These are phyloP conservation scores for Podochytrium sp. DNA, from an alignment of 192 early-diverging fungal genomes.

Conservation along the genomic window DNA sequence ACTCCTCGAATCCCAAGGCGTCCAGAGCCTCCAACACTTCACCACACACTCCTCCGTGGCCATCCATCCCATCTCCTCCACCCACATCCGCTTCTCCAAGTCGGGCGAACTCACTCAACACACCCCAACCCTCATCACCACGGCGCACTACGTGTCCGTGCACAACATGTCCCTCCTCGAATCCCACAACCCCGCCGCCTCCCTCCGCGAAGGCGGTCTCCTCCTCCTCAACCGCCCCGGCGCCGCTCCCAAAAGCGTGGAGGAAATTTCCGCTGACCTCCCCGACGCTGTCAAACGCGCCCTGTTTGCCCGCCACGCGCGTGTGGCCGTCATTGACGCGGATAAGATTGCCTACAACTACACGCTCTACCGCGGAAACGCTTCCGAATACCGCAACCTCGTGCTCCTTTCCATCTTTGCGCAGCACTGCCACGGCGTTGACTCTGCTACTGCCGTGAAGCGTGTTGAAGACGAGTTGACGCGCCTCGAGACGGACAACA, in stretches of 20 bases:
- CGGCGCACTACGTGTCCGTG: conserved; percentile 65
- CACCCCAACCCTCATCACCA: conserved; percentile 40
- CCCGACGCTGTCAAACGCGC: conserved; percentile 64
- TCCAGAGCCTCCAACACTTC: conserved; percentile 43
- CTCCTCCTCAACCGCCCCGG: conserved; percentile 62
- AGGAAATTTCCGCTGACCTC: conserved; percentile 71
- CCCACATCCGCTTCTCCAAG: conserved; percentile 61
- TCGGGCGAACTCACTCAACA: conserved; percentile 29
- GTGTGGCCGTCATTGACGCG: conserved; percentile 69
- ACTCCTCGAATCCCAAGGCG: conserved; percentile 40
- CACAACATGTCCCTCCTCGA: conserved; percentile 64
- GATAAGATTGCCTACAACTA: conserved; percentile 64
- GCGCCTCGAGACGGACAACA: conserved; percentile 26
- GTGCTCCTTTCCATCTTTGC: conserved; percentile 64
- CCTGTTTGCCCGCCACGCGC: conserved; percentile 53
- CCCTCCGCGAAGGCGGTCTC: conserved; percentile 51
- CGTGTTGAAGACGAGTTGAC: conserved; percentile 17
- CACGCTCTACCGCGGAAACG: conserved; percentile 52
- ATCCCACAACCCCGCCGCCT: conserved; percentile 64
- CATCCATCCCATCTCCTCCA: conserved; percentile 61
- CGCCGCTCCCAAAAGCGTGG: conserved; percentile 56
- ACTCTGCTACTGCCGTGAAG: conserved; percentile 28
- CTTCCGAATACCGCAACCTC: conserved; percentile 53
- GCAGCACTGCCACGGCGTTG: conserved; percentile 43
- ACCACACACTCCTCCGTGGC: conserved; percentile 58